Evolutionary conservation across 345 rosid genomes (phyloP), one percentile per base, ranked within the genome.

Genomic region (Eucalyptus sp.): DNA sequence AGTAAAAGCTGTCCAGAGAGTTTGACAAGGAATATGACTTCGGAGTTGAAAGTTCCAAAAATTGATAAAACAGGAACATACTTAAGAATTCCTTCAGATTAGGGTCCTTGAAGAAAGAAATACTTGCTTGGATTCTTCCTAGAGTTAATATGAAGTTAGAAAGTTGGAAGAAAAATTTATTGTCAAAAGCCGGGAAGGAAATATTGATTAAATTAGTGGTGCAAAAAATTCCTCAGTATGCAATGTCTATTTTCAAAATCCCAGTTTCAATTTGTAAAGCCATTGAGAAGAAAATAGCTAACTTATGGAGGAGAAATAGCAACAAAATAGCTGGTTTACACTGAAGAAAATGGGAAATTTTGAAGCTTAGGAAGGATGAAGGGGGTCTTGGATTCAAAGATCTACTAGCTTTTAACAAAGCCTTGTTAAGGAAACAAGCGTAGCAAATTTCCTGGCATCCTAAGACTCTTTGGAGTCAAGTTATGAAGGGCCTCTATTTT

Each of bases 371-470:
- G 13, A 25, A 58, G 13, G 64, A 58, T 58, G 0, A 25, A 58
- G 7, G n/a, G 29, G n/a, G n/a, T 24, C 64, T 58, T 24, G 14
- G 29, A 24, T 58, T 58, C 29, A 58, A 58, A 24, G 64, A 58
- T 27, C 14, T 58, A 58, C 2, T 58, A 58, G 64, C 14, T 58
- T 43, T 25, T 58, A 25, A 58, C 13, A 58, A 10, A 58, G 4
- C 64, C 25, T 25, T 25, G 10, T 58, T 25, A 58, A 14, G 64
- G 20, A 58, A 24, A 58, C 0, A 58, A 25, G 4, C 0, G 13
- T 58, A n/a, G 0, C 0, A 0, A 58, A 22, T 58, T 58, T 58
- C 14, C 11, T 0, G 25, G n/a, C 64, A 58, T 58, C 1, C 0
- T 1, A 4, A 58, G 29, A 58, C 14, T 24, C n/a, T 25, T 58